These are phyloP conservation scores for Capillidium heterosporum DNA, from an alignment of 371 early-diverging fungal genomes.

Conservation along the genomic window DNA sequence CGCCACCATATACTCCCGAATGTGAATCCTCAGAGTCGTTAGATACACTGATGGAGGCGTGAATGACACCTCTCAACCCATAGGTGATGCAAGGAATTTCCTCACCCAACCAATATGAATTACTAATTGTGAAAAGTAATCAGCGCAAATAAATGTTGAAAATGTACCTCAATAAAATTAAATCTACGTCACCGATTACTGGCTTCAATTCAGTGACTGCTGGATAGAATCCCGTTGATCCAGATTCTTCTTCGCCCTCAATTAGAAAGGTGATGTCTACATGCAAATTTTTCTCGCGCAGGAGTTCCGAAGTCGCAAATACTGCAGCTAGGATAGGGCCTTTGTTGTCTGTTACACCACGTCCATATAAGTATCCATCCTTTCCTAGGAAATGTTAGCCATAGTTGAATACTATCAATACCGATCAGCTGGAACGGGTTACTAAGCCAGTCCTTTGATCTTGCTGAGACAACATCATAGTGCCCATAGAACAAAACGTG, in stretches of 20 bases:
- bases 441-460: conserved; percentile 32
- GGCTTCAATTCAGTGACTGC: conserved; percentile 33
- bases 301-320: conserved; percentile 55
- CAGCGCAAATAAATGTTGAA: background rate
- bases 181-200: conserved; percentile 39
- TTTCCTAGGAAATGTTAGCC: conserved; percentile 15
- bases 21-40: conserved; percentile 47
- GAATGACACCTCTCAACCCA: conserved; percentile 80
- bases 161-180: conserved; percentile 42
- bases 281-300: conserved; percentile 32
- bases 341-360: conserved; percentile 70
- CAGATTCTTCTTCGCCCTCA: conserved; percentile 74
- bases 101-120: conserved; percentile 79
- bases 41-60: conserved; percentile 38
- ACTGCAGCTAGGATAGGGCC: conserved; percentile 61
- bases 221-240: conserved; percentile 45
- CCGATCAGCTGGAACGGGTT: conserved; percentile 19
- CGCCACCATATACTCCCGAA: conserved; percentile 76
- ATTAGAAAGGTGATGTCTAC: conserved; percentile 60
- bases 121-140: conserved; percentile 9
- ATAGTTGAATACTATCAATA: background rate
- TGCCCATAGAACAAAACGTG: conserved; percentile 65
- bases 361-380: conserved; percentile 59
- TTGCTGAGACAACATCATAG: conserved; percentile 64
- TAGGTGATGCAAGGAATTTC: conserved; percentile 92